Base-by-base conservation (phyloP, 805 yeast genomes). In the Saccharomyces kudriavzevii region DNA sequence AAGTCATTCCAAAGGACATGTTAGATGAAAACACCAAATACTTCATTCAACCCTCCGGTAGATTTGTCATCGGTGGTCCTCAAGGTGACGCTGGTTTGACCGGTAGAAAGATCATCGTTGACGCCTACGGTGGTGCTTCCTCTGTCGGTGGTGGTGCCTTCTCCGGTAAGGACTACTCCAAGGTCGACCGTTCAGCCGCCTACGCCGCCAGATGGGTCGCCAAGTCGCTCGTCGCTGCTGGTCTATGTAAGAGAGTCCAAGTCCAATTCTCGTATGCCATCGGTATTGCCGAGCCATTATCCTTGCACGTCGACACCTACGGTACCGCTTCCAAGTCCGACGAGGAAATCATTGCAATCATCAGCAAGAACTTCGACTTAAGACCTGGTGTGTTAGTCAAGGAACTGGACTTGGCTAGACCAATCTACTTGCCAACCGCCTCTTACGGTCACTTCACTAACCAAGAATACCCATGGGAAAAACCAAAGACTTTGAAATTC, bases 101-200 rank as follows among this genome's bases (percentile, higher is more conserved):
- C 65, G 99, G 99, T 76, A 89, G 99, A 81, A 94, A 94, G 82
- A 94, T 94, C 76, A 94, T 94, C 70, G 99, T 94, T 73, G 99
- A 94, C 77, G 96, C 99, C 62, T 94, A 94, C 80, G 99, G 99
- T 81, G 99, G 99, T 70, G 95, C 99, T 95, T 97, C 99, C 78
- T 98, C 99, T 70, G 99, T 94, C 82, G 99, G 99, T 79, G 99
- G 99, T 82, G 99, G 99, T 82, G 99, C 99, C 61, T 94, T 94
- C 90, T 87, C 96, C 61, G 99, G 99, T 77, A 94, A 94, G 83
- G 99, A 94, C 78, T 94, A 89, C 88, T 89, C 97, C 74, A 94
- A 94, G 83, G 99, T 94, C 70, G 99, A 94, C 77, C 89, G 99
- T 81, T 92, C 98, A 61, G 99, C 99, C 72, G 99, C 99, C 64